Evolutionary conservation across 306 rosid species (phyloP), one percentile per base, ranked within the genome.

Genomic region (Medicago ruthenica): DNA sequence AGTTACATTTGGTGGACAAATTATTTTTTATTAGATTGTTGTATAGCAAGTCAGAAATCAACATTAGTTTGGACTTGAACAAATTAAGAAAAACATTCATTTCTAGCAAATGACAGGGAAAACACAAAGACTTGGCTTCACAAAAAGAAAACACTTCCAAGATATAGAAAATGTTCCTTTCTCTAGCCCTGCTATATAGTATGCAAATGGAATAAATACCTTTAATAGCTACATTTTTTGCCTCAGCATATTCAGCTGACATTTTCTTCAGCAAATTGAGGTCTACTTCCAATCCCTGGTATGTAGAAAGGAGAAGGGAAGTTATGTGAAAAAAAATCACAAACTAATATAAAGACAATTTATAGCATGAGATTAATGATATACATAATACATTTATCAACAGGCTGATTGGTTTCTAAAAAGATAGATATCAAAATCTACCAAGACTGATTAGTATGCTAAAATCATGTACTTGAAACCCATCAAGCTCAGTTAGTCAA

Each of bases 231-330:
- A 82, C 41, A 57, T 83, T 84, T 88, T 89, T 91, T 24, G 97
- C 87, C 73, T 81, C 84, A 47, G 85, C 87, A 82, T 91, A 93
- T 64, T 90, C 94, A n/a, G 84, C 75, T 62, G 91, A 89, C 84
- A 80, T 84, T 77, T 86, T 69, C 92, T 88, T 88, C 71, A 93
- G 72, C 67, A 13, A 50, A 61, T 80, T 31, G 61, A 88, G 74
- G 39, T 84, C 91, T 70, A 81, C 72, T 85, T 89, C 97, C 85
- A 41, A 40, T 27, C 91, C 96, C 98, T 90, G 80, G 65, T 39
- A 80, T 20, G 60, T 18, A 54, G 45, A 51, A 58, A 54, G 78
- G 31, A 58, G 66, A 79, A 34, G 37, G 37, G 50, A 77, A 13
- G 45, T 67, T 53, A 79, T 21, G 65, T 27, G 58, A 78, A 66